phyloP scores from a whole-genome alignment of 2,329 filamentous ascomycete genomes.

The Scorias spongiosa region DNA sequence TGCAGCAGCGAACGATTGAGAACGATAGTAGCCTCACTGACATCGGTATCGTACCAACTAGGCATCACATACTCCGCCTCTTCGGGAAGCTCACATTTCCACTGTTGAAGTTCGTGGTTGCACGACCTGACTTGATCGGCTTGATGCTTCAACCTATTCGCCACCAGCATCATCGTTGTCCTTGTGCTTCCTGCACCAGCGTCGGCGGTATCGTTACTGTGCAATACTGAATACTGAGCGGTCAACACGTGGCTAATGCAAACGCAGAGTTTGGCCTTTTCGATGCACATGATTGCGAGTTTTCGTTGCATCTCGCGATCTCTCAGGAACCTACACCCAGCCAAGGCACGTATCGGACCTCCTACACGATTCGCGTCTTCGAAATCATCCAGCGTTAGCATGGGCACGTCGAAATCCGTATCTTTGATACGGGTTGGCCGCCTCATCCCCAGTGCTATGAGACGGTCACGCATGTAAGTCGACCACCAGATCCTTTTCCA shows the following conservation, averaged over 20 bases:
- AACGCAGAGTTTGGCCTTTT: conserved; percentile 78
- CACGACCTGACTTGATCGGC: conserved; percentile 64
- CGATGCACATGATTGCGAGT: conserved; percentile 75
- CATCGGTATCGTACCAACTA: conserved; percentile 39
- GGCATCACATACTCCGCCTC: conserved; percentile 53
- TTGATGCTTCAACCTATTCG: conserved; percentile 75
- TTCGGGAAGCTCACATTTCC: conserved; percentile 56
- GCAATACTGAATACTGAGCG: conserved; percentile 82
- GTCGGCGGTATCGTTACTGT: conserved; percentile 57
- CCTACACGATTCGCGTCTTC: conserved; percentile 51
- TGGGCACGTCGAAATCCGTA: conserved; percentile 84
- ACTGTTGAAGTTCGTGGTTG: conserved; percentile 63
- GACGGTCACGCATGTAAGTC: conserved; percentile 84
- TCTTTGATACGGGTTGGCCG: conserved; percentile 84
- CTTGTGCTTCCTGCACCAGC: conserved; percentile 55
- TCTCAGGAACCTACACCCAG: conserved; percentile 54
- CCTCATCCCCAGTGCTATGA: conserved; percentile 87
- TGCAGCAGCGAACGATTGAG: conserved; percentile 76
- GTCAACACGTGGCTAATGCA: conserved; percentile 81
- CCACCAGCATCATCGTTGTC: conserved; percentile 75
- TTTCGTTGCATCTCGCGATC: conserved; percentile 60
- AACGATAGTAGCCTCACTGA: conserved; percentile 42
- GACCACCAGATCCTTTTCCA: conserved; percentile 99
- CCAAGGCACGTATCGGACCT: conserved; percentile 50
- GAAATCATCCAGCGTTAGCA: conserved; percentile 74